phyloP scores from a whole-genome alignment of 768 basidiomycete species.

The Candolleomyces aberdarensis region DNA sequence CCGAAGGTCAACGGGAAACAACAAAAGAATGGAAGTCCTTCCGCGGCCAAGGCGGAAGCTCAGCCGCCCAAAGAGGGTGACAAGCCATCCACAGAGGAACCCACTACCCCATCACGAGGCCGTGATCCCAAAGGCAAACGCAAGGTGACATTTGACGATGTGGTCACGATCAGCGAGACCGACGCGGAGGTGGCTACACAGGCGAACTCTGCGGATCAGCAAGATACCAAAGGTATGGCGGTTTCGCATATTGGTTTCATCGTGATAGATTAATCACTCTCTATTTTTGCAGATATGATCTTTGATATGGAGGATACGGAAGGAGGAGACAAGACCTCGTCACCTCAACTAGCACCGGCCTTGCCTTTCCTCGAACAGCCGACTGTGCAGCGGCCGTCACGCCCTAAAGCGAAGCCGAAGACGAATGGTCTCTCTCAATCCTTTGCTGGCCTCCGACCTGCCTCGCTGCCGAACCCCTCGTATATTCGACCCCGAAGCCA shows the following conservation, averaged over 20 bases:
- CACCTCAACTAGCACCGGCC: conserved; percentile 24
- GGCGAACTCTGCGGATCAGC: conserved; percentile 18
- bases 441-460: conserved; percentile 57
- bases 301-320: conserved; percentile 72
- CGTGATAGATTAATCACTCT: not conserved
- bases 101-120: conserved; percentile 21
- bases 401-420: conserved; percentile 26
- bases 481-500: conserved; percentile 45
- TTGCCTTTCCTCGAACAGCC: conserved; percentile 45
- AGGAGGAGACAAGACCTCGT: conserved; percentile 35
- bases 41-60: conserved; percentile 8
- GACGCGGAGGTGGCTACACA: conserved; percentile 30
- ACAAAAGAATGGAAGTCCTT: not conserved
- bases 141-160: conserved; percentile 70
- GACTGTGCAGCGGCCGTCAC: conserved; percentile 25
- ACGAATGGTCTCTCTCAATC: conserved; percentile 49
- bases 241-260: not conserved
- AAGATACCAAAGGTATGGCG: conserved; percentile 45
- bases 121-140: conserved; percentile 50
- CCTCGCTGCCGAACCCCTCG: conserved; percentile 70
- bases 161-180: conserved; percentile 41
- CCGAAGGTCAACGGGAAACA: conserved; percentile 14
- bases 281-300: conserved; percentile 48
- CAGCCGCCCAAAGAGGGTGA: conserved; percentile 3
- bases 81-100: not conserved